Percentiles rank a stretch among this genome's conserved stretches.
These are phyloP conservation scores for Pisolithus microcarpus DNA, from an alignment of 768 basidiomycete species.

Conservation along the genomic window DNA sequence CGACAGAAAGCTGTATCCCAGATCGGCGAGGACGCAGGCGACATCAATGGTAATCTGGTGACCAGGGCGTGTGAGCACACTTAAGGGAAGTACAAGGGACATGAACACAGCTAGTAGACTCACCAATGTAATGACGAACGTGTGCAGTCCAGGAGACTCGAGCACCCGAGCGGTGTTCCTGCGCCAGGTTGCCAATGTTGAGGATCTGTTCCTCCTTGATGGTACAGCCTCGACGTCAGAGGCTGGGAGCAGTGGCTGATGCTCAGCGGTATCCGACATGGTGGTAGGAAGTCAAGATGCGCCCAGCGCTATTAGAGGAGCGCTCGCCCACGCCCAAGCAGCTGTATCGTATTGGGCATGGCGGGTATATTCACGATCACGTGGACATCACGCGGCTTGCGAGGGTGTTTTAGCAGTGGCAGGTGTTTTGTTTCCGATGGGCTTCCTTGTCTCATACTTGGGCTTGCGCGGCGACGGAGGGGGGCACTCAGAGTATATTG, in stretches of 20 bases:
- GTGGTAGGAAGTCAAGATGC: constrained; percentile 17
- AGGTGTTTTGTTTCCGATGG: too few relatives aligned
- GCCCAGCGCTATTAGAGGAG: constrained; percentile 1
- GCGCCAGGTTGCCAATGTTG: constrained; percentile 18
- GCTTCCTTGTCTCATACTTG: neutral
- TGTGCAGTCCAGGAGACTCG: constrained; percentile 49
- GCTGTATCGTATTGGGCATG: neutral
- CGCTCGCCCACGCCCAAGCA: neutral
- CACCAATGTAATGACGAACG: constrained; percentile 51
- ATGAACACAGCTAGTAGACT: constrained; percentile 21
- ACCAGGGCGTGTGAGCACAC: neutral
- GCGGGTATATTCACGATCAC: constrained; percentile 18
- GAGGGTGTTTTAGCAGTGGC: too few relatives aligned
- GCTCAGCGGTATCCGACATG: constrained; percentile 37
- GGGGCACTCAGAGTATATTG: neutral
- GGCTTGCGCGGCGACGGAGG: too few relatives aligned
- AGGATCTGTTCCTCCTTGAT: constrained; percentile 1
- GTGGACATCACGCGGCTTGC: constrained; percentile 1
- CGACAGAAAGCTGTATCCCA: constrained; percentile 59
- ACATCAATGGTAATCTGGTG: constrained; percentile 57
- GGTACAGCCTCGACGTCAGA: constrained; percentile 12
- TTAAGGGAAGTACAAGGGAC: constrained; percentile 13
- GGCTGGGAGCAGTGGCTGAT: constrained; percentile 40
- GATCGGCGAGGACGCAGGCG: constrained; percentile 62
- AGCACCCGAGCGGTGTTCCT: constrained; percentile 39